Conservation (phyloP, 2,329 filamentous ascomycete species). For the Diaporthe vexans region DNA sequence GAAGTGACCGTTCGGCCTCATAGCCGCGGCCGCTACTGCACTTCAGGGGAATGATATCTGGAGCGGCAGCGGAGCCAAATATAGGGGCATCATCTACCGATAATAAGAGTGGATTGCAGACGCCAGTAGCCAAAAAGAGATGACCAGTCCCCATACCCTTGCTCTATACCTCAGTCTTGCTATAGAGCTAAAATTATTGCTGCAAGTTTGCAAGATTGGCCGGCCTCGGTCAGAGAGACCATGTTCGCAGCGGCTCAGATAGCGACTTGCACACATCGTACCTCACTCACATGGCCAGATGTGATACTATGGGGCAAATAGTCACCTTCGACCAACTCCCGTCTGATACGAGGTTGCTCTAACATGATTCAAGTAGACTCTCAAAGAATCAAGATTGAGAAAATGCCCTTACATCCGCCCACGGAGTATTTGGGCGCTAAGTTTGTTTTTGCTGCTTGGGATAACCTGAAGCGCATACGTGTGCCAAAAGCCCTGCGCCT, state of each 20-base stretch:
- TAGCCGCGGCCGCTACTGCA: neutral
- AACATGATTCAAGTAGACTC: too few species aligned
- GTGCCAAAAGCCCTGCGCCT: neutral
- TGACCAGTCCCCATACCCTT: neutral
- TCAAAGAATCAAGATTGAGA: neutral
- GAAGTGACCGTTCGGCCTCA: neutral
- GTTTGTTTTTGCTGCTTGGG: neutral
- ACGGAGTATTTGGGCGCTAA: too few species aligned
- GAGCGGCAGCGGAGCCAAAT: conserved; percentile 29
- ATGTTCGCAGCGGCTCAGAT: neutral
- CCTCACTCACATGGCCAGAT: neutral
- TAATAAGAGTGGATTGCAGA: conserved; percentile 26
- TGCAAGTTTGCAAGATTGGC: conserved; percentile 4
- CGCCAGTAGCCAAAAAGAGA: conserved; percentile 9
- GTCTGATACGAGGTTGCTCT: neutral
- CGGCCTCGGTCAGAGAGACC: neutral
- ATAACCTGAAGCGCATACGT: neutral
- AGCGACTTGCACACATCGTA: neutral
- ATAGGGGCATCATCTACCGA: conserved; percentile 32
- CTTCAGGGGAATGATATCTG: conserved; percentile 31
- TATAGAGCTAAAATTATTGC: neutral
- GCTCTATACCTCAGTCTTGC: neutral
- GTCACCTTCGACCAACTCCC: too few species aligned
- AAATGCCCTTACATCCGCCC: neutral
- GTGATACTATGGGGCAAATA: too few species aligned